Conservation (phyloP, 1,284 basidiomycete species). For the Sanghuangporus baumii region DNA sequence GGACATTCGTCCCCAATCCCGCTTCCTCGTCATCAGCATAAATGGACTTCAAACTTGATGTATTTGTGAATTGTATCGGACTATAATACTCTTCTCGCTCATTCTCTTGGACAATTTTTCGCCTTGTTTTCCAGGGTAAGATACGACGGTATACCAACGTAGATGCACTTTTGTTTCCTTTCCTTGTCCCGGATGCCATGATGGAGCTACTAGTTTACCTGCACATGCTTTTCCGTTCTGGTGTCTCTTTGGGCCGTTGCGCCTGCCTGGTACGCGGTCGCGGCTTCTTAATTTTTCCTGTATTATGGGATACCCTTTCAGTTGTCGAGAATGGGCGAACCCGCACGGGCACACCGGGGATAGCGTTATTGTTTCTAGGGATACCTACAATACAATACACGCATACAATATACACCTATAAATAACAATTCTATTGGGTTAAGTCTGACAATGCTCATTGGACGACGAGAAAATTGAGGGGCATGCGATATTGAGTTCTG, state of each 20-base stretch:
- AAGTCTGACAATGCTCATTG: not conserved
- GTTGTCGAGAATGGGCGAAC: not conserved
- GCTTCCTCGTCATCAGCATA: not conserved
- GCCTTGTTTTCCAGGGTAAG: not conserved
- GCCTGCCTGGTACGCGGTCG: constrained; percentile 7
- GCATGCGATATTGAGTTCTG: too few relatives aligned
- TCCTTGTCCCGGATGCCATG: not conserved
- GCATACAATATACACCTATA: not conserved
- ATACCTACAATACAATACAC: not conserved
- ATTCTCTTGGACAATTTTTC: not conserved
- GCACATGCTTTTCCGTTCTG: not conserved
- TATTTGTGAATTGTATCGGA: constrained; percentile 2
- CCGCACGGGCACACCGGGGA: not conserved
- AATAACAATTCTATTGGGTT: not conserved
- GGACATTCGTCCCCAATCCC: constrained; percentile 19
- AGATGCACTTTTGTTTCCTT: not conserved
- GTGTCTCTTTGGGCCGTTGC: not conserved
- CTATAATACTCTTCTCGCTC: not conserved
- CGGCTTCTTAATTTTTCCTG: not conserved
- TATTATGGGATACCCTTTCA: not conserved
- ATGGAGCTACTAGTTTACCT: not conserved
- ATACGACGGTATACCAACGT: constrained; percentile 4
- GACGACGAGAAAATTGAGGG: too few relatives aligned
- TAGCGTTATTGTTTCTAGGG: not conserved
- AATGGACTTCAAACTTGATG: not conserved